Evolutionary conservation across 352 stramenopile species (phyloP).

Genomic region (Pythium sp.): DNA sequence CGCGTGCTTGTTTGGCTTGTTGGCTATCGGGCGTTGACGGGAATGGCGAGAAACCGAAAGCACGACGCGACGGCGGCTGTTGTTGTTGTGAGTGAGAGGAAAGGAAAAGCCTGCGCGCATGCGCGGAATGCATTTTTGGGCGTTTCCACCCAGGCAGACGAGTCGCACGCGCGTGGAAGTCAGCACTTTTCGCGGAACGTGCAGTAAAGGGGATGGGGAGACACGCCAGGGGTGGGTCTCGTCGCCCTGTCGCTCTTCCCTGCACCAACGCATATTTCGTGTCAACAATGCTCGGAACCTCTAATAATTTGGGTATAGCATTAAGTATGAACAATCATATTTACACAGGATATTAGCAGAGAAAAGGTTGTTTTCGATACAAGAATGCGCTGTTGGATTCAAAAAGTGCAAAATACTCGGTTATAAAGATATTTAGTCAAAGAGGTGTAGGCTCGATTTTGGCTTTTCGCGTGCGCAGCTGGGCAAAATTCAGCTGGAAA

Average conservation of each 20-base stretch:
- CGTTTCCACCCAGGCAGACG: not conserved
- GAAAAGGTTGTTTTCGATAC: not conserved
- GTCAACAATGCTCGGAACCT: not conserved
- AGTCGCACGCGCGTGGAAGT: not conserved
- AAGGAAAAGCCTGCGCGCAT: not conserved
- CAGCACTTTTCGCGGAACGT: slow-evolving; percentile 3
- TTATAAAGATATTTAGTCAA: not conserved
- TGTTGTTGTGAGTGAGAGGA: not conserved
- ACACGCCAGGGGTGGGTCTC: not conserved
- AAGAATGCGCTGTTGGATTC: not conserved
- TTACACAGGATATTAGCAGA: not conserved
- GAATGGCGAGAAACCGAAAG: not conserved
- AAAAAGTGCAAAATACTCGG: not conserved
- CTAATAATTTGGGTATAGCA: not conserved
- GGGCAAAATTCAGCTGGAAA: not conserved
- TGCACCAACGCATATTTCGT: not conserved
- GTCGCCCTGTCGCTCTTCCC: slow-evolving; percentile 5
- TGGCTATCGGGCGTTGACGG: not conserved
- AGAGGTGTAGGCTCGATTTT: not conserved
- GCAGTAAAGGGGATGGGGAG: not conserved
- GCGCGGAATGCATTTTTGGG: not conserved
- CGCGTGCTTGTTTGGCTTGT: not conserved
- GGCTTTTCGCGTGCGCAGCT: not conserved
- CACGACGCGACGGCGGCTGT: not conserved
- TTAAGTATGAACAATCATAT: not conserved